These are phyloP conservation scores for Arachis stenosperma DNA, from an alignment of 306 rosid species.

Conservation along the genomic window DNA sequence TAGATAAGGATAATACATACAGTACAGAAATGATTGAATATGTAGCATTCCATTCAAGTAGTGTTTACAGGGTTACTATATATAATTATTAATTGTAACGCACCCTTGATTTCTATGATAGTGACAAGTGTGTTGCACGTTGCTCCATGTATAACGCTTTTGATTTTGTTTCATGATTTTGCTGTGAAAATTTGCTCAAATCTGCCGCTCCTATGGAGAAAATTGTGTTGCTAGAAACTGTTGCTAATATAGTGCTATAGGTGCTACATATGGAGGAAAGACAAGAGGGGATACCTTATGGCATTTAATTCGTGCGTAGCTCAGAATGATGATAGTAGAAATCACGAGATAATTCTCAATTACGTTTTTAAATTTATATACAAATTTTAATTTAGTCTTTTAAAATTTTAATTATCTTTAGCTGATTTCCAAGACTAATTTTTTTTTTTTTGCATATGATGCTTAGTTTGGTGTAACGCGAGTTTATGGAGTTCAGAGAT, in stretches of 20 bases:
- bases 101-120: neutral
- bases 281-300: neutral
- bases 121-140: constrained; percentile 19
- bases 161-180: constrained; percentile 30
- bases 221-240: neutral
- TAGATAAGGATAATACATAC: neutral
- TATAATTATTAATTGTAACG: neutral
- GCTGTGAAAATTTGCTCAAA: constrained; percentile 19
- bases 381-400: no score
- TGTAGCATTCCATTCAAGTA: neutral
- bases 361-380: no score
- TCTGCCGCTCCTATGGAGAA: neutral
- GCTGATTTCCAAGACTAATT: no score
- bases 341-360: no score
- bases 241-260: neutral
- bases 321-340: no score
- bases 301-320: no score
- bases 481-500: no score
- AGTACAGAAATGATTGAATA: neutral
- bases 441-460: no score
- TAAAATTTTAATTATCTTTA: no score
- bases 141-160: constrained; percentile 25
- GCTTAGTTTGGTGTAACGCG: no score
- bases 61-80: neutral
- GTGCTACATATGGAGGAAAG: neutral